Conservation (phyloP, 164 flowering plant genomes). For the Nymphaea colorata region DNA sequence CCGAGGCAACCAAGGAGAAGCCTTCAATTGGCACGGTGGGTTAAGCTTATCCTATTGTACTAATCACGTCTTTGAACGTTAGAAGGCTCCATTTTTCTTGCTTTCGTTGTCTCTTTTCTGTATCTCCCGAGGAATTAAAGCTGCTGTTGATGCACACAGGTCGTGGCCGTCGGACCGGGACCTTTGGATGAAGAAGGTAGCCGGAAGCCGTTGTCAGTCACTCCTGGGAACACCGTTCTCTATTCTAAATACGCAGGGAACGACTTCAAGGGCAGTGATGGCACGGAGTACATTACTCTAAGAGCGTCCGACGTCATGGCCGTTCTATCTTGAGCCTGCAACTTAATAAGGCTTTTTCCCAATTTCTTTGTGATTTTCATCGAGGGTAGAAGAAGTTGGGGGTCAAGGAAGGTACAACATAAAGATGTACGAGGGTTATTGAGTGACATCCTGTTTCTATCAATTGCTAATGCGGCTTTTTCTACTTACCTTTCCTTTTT, state of each 20-base stretch:
- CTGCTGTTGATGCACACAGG: constrained; percentile 20
- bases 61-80: not conserved
- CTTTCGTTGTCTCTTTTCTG: not conserved
- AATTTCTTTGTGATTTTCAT: not conserved
- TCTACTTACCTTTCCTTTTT: not conserved
- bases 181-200: constrained; percentile 72
- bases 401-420: not conserved
- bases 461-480: not conserved
- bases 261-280: constrained; percentile 81
- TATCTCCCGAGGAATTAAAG: not conserved
- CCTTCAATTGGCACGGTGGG: constrained; percentile 82
- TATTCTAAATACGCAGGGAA: constrained; percentile 90
- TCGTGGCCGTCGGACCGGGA: constrained; percentile 85
- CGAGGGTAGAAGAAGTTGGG: not conserved
- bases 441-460: not conserved
- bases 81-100: not conserved
- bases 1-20: constrained; percentile 71
- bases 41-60: not conserved
- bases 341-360: not conserved
- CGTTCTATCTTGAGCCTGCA: constrained; percentile 32
- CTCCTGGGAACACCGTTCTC: constrained; percentile 64
- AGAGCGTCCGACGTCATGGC: constrained; percentile 89
- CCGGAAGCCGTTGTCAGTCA: constrained; percentile 38
- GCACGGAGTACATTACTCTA: constrained; percentile 62
- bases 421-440: not conserved